Conservation (phyloP, 768 basidiomycete genomes). For the Gloeostereum incarnatum region DNA sequence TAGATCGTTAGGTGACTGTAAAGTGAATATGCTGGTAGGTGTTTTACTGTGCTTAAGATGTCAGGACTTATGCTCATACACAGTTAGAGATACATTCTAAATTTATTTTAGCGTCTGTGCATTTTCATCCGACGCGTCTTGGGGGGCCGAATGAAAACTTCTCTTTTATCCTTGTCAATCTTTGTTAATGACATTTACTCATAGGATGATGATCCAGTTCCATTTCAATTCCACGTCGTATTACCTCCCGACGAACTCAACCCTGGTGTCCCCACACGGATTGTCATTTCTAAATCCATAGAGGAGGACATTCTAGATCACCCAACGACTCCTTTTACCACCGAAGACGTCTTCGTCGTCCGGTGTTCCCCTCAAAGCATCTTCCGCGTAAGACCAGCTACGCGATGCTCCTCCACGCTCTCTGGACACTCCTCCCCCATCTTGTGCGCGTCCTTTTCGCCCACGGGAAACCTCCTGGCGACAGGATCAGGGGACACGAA, state of each 20-base stretch:
- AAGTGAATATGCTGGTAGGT: too few species aligned
- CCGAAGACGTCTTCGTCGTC: slow-evolving; percentile 83
- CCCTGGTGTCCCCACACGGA: slow-evolving; percentile 58
- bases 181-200: too few species aligned
- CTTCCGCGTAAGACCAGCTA: slow-evolving; percentile 89
- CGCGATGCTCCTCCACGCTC: slow-evolving; percentile 87
- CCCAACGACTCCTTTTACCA: slow-evolving; percentile 52
- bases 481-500: slow-evolving; percentile 95
- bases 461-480: slow-evolving; percentile 77
- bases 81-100: too few species aligned
- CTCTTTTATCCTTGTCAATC: too few species aligned
- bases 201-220: slow-evolving; percentile 88
- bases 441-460: slow-evolving; percentile 91
- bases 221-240: slow-evolving; percentile 84
- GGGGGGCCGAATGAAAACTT: too few species aligned
- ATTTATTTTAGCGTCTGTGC: too few species aligned
- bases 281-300: slow-evolving; percentile 80
- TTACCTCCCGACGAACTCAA: slow-evolving; percentile 47
- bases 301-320: slow-evolving; percentile 72
- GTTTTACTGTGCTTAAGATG: too few species aligned
- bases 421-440: slow-evolving; percentile 91
- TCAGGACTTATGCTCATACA: too few species aligned
- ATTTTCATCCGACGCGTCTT: too few species aligned
- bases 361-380: slow-evolving; percentile 94
- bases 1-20: too few species aligned